These are phyloP conservation scores for Brassica rapa DNA, from an alignment of 345 rosid genomes.

Conservation along the genomic window DNA sequence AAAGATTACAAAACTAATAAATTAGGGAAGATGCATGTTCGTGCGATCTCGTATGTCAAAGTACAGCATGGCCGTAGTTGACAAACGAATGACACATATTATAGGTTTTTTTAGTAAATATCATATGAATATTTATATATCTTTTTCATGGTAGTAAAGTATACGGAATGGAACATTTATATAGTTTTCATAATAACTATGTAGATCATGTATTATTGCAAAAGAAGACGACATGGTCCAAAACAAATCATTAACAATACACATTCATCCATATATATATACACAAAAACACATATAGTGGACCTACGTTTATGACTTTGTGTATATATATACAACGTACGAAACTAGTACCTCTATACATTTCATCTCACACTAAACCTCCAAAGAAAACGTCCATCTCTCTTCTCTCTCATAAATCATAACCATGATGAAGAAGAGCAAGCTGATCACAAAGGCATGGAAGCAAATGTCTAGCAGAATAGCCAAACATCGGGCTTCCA, in stretches of 20 bases:
- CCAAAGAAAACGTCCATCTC: conserved; percentile 29
- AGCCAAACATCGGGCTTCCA: background rate
- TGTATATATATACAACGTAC: conserved; percentile 27
- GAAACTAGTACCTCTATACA: conserved; percentile 32
- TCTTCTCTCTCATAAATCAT: background rate
- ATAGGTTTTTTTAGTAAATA: background rate
- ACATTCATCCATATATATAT: conserved; percentile 6
- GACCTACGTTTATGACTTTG: conserved; percentile 28
- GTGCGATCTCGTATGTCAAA: conserved; percentile 34
- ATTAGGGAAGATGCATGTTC: conserved; percentile 25
- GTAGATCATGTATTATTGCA: background rate
- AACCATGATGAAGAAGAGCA: conserved; percentile 32
- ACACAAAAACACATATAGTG: conserved; percentile 3
- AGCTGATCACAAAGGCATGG: conserved; percentile 37
- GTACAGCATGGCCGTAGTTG: conserved; percentile 26
- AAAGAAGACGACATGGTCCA: conserved; percentile 31
- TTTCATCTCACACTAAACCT: conserved; percentile 7
- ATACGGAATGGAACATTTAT: background rate
- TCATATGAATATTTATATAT: background rate
- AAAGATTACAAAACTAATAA: background rate
- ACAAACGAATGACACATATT: background rate
- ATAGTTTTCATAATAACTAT: background rate
- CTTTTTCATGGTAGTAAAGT: background rate
- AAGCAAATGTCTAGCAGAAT: conserved; percentile 37
- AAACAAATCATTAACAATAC: background rate